Evolutionary conservation across 768 basidiomycete genomes (phyloP).

Genomic region (Epithele typhae): DNA sequence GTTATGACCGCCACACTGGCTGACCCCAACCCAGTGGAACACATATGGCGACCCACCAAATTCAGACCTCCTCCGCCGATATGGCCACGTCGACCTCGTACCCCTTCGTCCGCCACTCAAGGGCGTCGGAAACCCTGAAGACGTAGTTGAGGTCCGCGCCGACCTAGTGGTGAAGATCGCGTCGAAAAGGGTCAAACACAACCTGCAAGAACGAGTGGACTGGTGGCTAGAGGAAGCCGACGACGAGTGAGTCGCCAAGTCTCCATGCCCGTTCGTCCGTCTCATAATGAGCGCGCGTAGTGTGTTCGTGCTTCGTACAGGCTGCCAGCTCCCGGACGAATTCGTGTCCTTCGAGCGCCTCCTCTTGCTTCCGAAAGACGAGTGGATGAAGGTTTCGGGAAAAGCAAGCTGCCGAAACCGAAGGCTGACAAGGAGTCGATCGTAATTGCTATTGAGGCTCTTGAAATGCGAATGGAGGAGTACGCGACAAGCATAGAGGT

Average conservation of each 20-base stretch:
- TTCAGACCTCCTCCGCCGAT: slow-evolving; percentile 87
- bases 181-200: slow-evolving; percentile 13
- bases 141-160: slow-evolving; percentile 74
- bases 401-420: slow-evolving; percentile 77
- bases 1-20: neutral
- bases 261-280: too few relatives aligned
- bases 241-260: slow-evolving; percentile 78
- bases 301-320: slow-evolving; percentile 50
- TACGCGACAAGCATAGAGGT: slow-evolving; percentile 65
- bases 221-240: slow-evolving; percentile 92
- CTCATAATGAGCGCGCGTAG: slow-evolving; percentile 34
- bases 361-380: slow-evolving; percentile 48
- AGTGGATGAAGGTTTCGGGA: slow-evolving; percentile 54
- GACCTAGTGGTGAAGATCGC: slow-evolving; percentile 53
- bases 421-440: slow-evolving; percentile 47
- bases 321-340: slow-evolving; percentile 47
- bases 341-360: slow-evolving; percentile 64
- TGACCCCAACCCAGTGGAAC: slow-evolving; percentile 61
- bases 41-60: slow-evolving; percentile 95
- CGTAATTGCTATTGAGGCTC: slow-evolving; percentile 41
- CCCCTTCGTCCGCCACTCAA: slow-evolving; percentile 39
- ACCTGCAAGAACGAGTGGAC: slow-evolving; percentile 64
- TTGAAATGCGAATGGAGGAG: slow-evolving; percentile 44
- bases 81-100: slow-evolving; percentile 86
- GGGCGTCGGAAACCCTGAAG: slow-evolving; percentile 66